Percentiles rank a stretch among this genome's conserved stretches.
Evolutionary conservation across 2,329 filamentous ascomycete genomes (phyloP).

Genomic region (Aschersonia sp.): DNA sequence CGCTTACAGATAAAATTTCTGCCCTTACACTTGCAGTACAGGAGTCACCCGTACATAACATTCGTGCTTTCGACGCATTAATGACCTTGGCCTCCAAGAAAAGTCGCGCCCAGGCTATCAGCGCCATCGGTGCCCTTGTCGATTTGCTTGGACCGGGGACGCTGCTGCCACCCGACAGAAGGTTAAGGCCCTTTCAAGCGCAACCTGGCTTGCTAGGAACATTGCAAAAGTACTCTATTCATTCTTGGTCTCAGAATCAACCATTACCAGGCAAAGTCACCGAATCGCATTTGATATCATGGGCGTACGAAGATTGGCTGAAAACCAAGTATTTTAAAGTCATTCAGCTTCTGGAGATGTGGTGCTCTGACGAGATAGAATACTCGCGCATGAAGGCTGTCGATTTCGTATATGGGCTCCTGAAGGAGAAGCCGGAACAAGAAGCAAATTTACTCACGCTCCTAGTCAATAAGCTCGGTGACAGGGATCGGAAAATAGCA

Average conservation of each 20-base stretch:
- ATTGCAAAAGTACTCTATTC: conserved; percentile 44
- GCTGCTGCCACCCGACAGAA: conserved; percentile 68
- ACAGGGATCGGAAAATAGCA: conserved; percentile 88
- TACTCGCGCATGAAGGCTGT: conserved; percentile 80
- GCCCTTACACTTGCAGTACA: conserved; percentile 88
- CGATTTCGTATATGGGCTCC: conserved; percentile 78
- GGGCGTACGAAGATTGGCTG: conserved; percentile 90
- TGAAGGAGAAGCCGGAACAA: conserved; percentile 94
- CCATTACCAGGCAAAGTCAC: conserved; percentile 60
- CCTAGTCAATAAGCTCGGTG: conserved; percentile 91
- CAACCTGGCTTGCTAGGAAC: conserved; percentile 65
- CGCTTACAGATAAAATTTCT: conserved; percentile 90
- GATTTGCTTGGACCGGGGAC: conserved; percentile 86
- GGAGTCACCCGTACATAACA: conserved; percentile 89
- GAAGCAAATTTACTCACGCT: conserved; percentile 85
- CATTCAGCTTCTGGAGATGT: conserved; percentile 77
- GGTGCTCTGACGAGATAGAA: conserved; percentile 91
- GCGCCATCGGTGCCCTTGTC: conserved; percentile 83
- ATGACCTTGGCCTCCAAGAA: conserved; percentile 78
- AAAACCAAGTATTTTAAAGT: conserved; percentile 91
- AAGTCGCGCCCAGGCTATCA: conserved; percentile 81
- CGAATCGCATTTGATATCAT: conserved; percentile 65
- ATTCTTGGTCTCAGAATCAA: conserved; percentile 52
- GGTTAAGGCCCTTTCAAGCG: conserved; percentile 61
- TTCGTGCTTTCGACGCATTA: conserved; percentile 75